Evolutionary conservation across 345 rosid genomes (phyloP).

Genomic region (Pistacia vera): DNA sequence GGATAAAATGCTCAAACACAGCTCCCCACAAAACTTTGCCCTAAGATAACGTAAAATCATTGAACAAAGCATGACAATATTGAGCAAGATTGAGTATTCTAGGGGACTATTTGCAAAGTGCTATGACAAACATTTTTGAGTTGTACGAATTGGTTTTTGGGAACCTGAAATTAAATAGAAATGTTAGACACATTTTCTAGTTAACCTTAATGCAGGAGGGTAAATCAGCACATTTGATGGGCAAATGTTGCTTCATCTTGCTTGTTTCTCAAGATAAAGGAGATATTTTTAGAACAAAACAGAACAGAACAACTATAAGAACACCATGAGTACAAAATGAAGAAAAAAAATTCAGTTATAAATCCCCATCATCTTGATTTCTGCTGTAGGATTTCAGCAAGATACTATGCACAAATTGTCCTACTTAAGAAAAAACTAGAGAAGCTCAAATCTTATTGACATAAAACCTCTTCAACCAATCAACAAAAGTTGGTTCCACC

Average conservation of each 20-base stretch:
- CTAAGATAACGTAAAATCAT: background rate
- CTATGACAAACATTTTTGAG: background rate
- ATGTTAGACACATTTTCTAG: too few species aligned
- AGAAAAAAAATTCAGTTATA: too few species aligned
- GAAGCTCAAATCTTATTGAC: background rate
- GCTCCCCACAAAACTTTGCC: background rate
- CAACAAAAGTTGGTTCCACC: conserved; percentile 3
- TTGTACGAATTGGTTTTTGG: too few species aligned
- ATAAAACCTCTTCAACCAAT: background rate
- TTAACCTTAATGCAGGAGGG: background rate
- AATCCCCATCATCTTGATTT: background rate
- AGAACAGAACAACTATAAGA: background rate
- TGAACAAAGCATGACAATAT: background rate
- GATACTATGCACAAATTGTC: background rate
- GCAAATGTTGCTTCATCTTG: background rate
- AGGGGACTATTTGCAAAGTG: background rate
- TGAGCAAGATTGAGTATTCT: background rate
- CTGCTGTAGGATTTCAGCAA: background rate
- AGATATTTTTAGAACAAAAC: background rate
- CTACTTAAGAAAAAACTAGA: background rate
- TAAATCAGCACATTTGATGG: background rate
- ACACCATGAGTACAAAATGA: background rate
- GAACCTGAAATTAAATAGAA: background rate
- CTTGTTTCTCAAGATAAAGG: background rate
- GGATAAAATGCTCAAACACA: background rate